Evolutionary conservation across 2,329 filamentous ascomycete species (phyloP).

Genomic region (Cladosporium sp.): DNA sequence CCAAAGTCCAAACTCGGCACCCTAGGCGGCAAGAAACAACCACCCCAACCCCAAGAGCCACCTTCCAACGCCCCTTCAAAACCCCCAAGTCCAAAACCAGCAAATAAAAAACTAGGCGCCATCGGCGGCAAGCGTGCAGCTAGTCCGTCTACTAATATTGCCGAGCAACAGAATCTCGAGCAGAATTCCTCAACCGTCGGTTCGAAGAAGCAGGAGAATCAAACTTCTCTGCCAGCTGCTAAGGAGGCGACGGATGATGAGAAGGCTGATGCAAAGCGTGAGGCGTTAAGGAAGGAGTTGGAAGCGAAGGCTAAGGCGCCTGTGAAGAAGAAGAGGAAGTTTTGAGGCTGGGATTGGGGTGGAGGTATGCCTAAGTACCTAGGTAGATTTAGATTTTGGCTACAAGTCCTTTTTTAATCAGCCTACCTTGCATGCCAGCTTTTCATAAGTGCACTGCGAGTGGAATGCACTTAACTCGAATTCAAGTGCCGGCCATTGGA

Average conservation of each 20-base stretch:
- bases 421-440: no score
- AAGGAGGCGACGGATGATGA: slow-evolving; percentile 44
- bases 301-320: slow-evolving; percentile 48
- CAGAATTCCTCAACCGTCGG: background rate
- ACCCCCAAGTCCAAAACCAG: background rate
- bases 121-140: slow-evolving; percentile 16
- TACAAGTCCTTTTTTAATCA: no score
- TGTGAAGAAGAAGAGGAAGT: slow-evolving; percentile 54
- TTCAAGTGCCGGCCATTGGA: no score
- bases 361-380: no score
- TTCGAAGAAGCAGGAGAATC: background rate
- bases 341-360: slow-evolving; percentile 34
- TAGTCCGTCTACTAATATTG: background rate
- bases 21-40: slow-evolving; percentile 19
- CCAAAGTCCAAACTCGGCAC: slow-evolving; percentile 19
- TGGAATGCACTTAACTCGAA: no score
- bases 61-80: background rate
- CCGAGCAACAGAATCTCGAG: no score
- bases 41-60: background rate
- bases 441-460: no score
- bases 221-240: background rate
- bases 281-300: slow-evolving; percentile 52
- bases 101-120: slow-evolving; percentile 18
- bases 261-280: slow-evolving; percentile 50
- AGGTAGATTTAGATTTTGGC: no score